Percentiles rank a stretch among this genome's conserved stretches.
These are phyloP conservation scores for Colletotrichum incanum DNA, from an alignment of 2,329 filamentous ascomycete genomes.

Conservation along the genomic window DNA sequence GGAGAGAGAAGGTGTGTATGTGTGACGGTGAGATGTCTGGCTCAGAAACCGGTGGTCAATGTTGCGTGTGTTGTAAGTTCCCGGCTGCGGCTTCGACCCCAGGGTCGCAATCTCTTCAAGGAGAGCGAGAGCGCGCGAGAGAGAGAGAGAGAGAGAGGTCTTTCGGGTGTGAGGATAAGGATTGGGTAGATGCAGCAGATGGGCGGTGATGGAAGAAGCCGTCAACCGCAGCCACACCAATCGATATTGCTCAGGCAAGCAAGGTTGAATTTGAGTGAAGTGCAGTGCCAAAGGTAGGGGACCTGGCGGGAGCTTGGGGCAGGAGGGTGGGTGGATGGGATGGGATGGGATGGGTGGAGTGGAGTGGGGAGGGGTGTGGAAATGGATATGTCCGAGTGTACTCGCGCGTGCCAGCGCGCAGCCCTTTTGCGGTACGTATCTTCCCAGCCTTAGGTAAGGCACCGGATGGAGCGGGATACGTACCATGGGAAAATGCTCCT, in stretches of 20 bases:
- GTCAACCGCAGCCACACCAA: background rate
- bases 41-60: slow-evolving; percentile 2
- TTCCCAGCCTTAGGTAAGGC: background rate
- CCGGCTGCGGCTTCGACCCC: slow-evolving; percentile 22
- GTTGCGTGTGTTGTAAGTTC: slow-evolving; percentile 12
- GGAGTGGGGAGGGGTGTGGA: background rate
- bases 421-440: background rate
- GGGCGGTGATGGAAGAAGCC: slow-evolving; percentile 4
- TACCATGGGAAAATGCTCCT: background rate
- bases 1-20: background rate
- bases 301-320: slow-evolving; percentile 23
- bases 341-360: background rate
- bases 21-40: slow-evolving; percentile 5
- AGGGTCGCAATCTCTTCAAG: background rate
- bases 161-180: slow-evolving; percentile 11
- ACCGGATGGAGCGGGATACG: background rate
- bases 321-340: slow-evolving; percentile 8
- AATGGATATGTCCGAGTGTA: background rate
- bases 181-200: background rate
- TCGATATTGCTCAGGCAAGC: background rate
- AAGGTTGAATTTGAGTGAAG: slow-evolving; percentile 1
- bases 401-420: no score
- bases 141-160: background rate
- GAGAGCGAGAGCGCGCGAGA: no score
- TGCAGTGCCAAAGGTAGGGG: slow-evolving; percentile 6